These are phyloP conservation scores for Paramecium pentaurelia DNA, from an alignment of 73 alveolate species.

Conservation along the genomic window DNA sequence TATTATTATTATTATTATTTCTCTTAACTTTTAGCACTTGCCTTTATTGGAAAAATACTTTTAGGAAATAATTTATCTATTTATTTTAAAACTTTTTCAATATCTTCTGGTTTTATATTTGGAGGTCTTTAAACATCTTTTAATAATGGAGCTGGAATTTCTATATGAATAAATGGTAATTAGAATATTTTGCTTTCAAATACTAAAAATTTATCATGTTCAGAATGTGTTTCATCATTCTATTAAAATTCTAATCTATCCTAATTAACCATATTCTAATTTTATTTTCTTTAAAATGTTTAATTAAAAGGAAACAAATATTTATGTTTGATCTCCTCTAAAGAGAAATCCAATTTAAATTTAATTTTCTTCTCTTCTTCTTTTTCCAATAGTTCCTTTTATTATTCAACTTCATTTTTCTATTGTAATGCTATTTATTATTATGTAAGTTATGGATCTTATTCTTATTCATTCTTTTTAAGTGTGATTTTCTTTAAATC, in stretches of 20 bases:
- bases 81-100: neutral
- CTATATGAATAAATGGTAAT: constrained; percentile 39
- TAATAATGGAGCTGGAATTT: neutral
- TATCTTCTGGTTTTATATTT: neutral
- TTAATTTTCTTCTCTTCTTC: constrained; percentile 26
- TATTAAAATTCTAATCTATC: constrained; percentile 23
- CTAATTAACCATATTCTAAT: neutral
- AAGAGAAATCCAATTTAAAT: neutral
- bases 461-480: neutral
- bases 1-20: neutral
- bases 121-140: constrained; percentile 44
- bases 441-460: neutral
- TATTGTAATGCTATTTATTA: neutral
- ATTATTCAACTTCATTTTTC: constrained; percentile 18
- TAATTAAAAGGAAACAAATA: constrained; percentile 26
- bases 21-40: neutral
- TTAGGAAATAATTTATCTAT: constrained; percentile 36
- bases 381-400: neutral
- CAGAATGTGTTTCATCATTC: constrained; percentile 43
- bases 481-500: neutral
- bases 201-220: constrained; percentile 28
- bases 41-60: neutral
- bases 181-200: constrained; percentile 29
- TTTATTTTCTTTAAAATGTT: neutral
- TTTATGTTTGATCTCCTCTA: neutral